Conservation (phyloP, 179 eudicot genomes). For the Gypsophila paniculata region DNA sequence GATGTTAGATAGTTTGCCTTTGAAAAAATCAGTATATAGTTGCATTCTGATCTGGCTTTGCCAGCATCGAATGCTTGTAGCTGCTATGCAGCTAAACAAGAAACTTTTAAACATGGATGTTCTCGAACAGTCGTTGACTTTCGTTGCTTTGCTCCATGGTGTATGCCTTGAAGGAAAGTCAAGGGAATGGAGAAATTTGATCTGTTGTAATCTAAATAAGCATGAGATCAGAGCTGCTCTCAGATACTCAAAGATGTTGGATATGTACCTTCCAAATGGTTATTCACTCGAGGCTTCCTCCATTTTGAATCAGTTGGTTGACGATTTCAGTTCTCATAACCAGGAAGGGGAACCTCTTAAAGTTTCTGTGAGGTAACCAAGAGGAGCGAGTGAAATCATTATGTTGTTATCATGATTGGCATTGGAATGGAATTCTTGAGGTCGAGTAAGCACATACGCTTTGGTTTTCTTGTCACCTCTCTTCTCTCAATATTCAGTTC, state of each 20-base stretch:
- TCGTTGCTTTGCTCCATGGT: slow-evolving; percentile 67
- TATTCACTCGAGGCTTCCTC: slow-evolving; percentile 43
- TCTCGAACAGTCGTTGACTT: slow-evolving; percentile 48
- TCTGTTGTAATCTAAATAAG: slow-evolving; percentile 46
- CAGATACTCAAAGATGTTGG: slow-evolving; percentile 54
- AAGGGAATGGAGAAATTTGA: slow-evolving; percentile 59
- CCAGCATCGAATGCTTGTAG: slow-evolving; percentile 48
- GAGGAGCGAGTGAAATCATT: neutral
- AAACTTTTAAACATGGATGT: slow-evolving; percentile 43
- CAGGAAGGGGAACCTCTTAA: slow-evolving; percentile 23
- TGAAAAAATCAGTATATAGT: slow-evolving; percentile 54
- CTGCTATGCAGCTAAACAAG: slow-evolving; percentile 52
- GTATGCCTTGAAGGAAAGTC: slow-evolving; percentile 66
- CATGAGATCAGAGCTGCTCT: slow-evolving; percentile 45
- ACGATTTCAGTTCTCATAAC: slow-evolving; percentile 34
- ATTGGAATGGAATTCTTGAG: neutral
- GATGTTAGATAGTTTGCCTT: slow-evolving; percentile 54
- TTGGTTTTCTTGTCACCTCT: slow-evolving; percentile 15
- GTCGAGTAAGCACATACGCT: neutral
- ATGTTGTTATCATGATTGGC: neutral
- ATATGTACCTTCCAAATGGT: slow-evolving; percentile 40
- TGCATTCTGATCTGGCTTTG: slow-evolving; percentile 76
- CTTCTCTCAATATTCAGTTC: slow-evolving; percentile 38
- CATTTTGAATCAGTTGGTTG: slow-evolving; percentile 54
- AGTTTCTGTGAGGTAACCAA: slow-evolving; percentile 28